These are phyloP conservation scores for Yamadazyma oceani DNA, from an alignment of 1,139 yeast genomes.

Conservation along the genomic window DNA sequence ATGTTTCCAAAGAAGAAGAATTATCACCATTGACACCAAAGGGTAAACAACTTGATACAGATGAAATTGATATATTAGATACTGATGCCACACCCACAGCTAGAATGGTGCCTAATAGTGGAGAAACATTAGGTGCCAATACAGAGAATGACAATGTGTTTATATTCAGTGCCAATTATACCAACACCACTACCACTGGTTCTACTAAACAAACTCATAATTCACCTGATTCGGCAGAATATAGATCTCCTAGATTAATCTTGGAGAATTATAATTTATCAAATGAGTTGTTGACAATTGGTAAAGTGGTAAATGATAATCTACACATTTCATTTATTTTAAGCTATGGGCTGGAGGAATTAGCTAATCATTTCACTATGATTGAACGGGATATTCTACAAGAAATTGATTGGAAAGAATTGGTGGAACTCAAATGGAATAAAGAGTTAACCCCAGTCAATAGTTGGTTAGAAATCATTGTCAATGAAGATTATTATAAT, in stretches of 20 bases:
- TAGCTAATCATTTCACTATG: conserved; percentile 80
- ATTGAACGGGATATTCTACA: conserved; percentile 82
- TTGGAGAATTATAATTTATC: conserved; percentile 39
- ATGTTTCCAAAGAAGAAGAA: conserved; percentile 20
- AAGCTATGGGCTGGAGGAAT: conserved; percentile 60
- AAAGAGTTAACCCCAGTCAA: conserved; percentile 67
- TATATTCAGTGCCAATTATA: conserved; percentile 17
- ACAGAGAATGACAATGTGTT: conserved; percentile 16
- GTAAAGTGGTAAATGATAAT: conserved; percentile 34
- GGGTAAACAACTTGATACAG: neutral
- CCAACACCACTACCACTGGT: conserved; percentile 6
- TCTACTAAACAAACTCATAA: neutral
- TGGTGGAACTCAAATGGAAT: conserved; percentile 76
- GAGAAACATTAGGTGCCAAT: conserved; percentile 8
- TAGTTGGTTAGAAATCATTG: conserved; percentile 81
- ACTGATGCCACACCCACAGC: conserved; percentile 5
- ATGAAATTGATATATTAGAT: neutral
- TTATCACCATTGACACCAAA: neutral
- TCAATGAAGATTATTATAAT: conserved; percentile 53
- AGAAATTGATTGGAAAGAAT: conserved; percentile 91
- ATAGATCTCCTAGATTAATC: conserved; percentile 34
- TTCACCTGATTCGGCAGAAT: conserved; percentile 4
- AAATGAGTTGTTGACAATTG: conserved; percentile 31
- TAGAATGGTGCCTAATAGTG: conserved; percentile 1
- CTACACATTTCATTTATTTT: conserved; percentile 79